These are phyloP conservation scores for Didymella pomorum DNA, from an alignment of 2,329 filamentous ascomycete species.

Conservation along the genomic window DNA sequence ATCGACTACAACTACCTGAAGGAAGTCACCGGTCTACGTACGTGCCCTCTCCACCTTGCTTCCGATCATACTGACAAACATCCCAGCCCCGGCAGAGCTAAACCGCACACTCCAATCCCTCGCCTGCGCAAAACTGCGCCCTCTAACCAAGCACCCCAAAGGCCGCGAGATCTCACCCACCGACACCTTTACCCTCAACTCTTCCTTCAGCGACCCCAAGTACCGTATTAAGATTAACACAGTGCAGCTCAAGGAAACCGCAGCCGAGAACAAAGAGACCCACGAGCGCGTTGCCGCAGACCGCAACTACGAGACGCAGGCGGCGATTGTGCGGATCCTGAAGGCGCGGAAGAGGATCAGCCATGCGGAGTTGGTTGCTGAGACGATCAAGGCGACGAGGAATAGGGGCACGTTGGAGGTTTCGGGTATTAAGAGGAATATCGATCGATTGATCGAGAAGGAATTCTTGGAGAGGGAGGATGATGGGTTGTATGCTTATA, in stretches of 20 bases:
- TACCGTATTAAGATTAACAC: constrained; percentile 98
- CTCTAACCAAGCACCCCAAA: constrained; percentile 85
- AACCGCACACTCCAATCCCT: constrained; percentile 92
- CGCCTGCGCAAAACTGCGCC: constrained; percentile 86
- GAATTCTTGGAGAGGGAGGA: constrained; percentile 51
- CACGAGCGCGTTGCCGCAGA: constrained; percentile 90
- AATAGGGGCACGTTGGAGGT: constrained; percentile 85
- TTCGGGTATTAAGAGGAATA: constrained; percentile 92
- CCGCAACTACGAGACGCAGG: constrained; percentile 94
- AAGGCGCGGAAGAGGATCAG: constrained; percentile 89
- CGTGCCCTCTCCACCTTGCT: constrained; percentile 38
- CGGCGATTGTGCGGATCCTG: constrained; percentile 96
- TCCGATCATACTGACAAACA: constrained; percentile 21
- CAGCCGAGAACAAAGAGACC: constrained; percentile 91
- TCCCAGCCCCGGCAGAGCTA: constrained; percentile 75
- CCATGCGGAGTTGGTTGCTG: constrained; percentile 85
- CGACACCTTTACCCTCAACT: constrained; percentile 87
- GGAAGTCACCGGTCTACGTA: constrained; percentile 74
- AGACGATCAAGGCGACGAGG: constrained; percentile 91
- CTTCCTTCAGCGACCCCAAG: constrained; percentile 78
- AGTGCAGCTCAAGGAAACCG: constrained; percentile 95
- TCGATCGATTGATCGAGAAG: constrained; percentile 75
- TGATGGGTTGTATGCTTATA: constrained; percentile 55
- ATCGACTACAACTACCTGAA: constrained; percentile 80
- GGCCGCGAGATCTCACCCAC: constrained; percentile 78